Conservation (phyloP, 306 rosid genomes). For the Cicer judaicum region DNA sequence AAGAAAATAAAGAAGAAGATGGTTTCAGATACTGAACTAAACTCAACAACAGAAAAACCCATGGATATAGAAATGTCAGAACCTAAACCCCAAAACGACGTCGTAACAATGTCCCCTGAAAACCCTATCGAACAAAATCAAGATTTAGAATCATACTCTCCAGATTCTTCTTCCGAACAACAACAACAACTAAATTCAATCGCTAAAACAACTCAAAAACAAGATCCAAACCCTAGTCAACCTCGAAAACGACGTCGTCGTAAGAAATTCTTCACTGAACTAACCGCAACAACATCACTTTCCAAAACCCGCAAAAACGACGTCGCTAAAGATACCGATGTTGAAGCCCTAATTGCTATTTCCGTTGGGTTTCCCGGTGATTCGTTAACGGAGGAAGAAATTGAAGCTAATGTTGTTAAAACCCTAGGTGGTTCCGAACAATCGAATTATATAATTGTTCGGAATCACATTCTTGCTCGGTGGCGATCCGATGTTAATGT, state of each 20-base stretch:
- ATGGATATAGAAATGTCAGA: background rate
- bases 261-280: slow-evolving; percentile 87
- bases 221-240: slow-evolving; percentile 28
- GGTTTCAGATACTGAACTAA: background rate
- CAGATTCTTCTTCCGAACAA: slow-evolving; percentile 66
- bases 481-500: slow-evolving; percentile 78
- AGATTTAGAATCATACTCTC: slow-evolving; percentile 38
- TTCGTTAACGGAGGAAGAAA: slow-evolving; percentile 86
- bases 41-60: slow-evolving; percentile 2
- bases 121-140: slow-evolving; percentile 19
- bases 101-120: slow-evolving; percentile 48
- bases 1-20: background rate
- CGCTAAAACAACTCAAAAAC: background rate
- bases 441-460: slow-evolving; percentile 72
- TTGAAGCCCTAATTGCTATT: slow-evolving; percentile 78
- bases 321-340: slow-evolving; percentile 66
- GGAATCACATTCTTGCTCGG: slow-evolving; percentile 78
- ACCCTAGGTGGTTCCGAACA: slow-evolving; percentile 81
- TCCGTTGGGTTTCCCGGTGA: slow-evolving; percentile 90
- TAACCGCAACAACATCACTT: slow-evolving; percentile 57
- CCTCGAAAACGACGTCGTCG: slow-evolving; percentile 80
- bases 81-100: slow-evolving; percentile 47
- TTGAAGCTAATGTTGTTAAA: slow-evolving; percentile 82
- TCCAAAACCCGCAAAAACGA: slow-evolving; percentile 67
- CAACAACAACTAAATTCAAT: slow-evolving; percentile 23